Base-by-base conservation (phyloP, 2,329 filamentous ascomycete genomes). In the Fusarium mangiferae region DNA sequence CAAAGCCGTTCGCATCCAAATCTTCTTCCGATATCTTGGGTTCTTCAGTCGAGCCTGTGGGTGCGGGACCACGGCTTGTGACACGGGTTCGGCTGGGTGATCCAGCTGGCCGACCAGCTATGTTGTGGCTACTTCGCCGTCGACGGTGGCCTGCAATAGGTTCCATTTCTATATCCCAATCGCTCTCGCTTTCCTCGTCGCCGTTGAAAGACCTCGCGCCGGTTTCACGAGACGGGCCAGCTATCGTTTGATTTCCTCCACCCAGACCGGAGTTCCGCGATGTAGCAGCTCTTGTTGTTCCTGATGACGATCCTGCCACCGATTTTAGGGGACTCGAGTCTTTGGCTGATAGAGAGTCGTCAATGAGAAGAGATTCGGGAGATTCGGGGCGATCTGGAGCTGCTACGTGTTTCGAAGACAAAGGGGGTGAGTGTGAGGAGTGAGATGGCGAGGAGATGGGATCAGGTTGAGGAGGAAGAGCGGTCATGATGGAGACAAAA, bases 111-210 rank as follows among this genome's bases (percentile, higher is more conserved):
- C 83, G 85, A 77, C 51, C 38, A 33, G 61, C 66, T 59, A 70
- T 70, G 36, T 70, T 70, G 45, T 89, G 80, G 72, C 87, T 89
- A 82, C 88, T 90, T 66, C 87, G 84, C 51, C 88, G 87, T 67
- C 88, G 86, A 46, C 87, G 86, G 77, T 89, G 88, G 75, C 87
- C 84, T n/a, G 80, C 77, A 71, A 90, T 84, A 42, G 87, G 81
- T 70, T 86, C 87, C 87, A 90, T 90, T 82, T 90, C 88, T 75
- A 90, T 88, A 70, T 85, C 84, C 73, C 84, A 82, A 72, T 71
- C 69, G 58, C 60, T 75, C 41, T 75, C 72, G 33, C 71, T 74
- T 68, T 89, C 87, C 72, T 85, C 83, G 48, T 68, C 73, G 52
- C 63, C 65, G 60, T 73, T 60, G 48, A 62, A 54, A 51, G 75